Evolutionary conservation across 768 basidiomycete genomes (phyloP).

Genomic region (Xanthoconium purpureum): DNA sequence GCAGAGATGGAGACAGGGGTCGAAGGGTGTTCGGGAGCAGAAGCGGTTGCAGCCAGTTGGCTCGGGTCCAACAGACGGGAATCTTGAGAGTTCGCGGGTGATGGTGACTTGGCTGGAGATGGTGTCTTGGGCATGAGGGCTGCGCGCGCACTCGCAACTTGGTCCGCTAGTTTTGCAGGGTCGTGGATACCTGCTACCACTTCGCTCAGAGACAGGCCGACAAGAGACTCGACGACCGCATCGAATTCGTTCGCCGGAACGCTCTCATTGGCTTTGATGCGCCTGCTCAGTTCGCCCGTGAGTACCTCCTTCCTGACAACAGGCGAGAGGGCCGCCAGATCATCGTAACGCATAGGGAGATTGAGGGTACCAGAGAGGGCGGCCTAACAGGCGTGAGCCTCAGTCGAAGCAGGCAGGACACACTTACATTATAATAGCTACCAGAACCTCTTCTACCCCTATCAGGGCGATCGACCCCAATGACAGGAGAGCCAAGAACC

Average conservation of each 20-base stretch:
- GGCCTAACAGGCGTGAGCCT: constrained; percentile 46
- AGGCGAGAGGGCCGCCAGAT: constrained; percentile 75
- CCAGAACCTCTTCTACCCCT: constrained; percentile 76
- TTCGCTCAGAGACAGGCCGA: constrained; percentile 67
- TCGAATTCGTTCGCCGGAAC: constrained; percentile 59
- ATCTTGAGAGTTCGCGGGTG: constrained; percentile 61
- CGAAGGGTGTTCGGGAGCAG: constrained; percentile 86
- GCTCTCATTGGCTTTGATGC: constrained; percentile 55
- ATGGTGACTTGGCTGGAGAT: constrained; percentile 50
- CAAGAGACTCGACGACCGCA: constrained; percentile 67
- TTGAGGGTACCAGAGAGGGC: constrained; percentile 78
- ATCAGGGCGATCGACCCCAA: constrained; percentile 54
- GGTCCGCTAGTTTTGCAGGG: constrained; percentile 58
- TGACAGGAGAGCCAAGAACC: constrained; percentile 54
- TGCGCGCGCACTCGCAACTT: constrained; percentile 46
- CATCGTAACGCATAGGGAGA: constrained; percentile 84
- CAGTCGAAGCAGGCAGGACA: background rate
- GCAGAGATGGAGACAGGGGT: constrained; percentile 79
- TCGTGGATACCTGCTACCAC: constrained; percentile 77
- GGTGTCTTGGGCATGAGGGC: constrained; percentile 35
- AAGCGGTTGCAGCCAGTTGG: constrained; percentile 68
- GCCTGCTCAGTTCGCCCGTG: constrained; percentile 76
- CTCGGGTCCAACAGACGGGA: constrained; percentile 66
- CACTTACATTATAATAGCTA: constrained; percentile 77
- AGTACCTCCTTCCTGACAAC: constrained; percentile 86